These are phyloP conservation scores for Thymus quinquecostatus DNA, from an alignment of 257 asterid genomes.

Conservation along the genomic window DNA sequence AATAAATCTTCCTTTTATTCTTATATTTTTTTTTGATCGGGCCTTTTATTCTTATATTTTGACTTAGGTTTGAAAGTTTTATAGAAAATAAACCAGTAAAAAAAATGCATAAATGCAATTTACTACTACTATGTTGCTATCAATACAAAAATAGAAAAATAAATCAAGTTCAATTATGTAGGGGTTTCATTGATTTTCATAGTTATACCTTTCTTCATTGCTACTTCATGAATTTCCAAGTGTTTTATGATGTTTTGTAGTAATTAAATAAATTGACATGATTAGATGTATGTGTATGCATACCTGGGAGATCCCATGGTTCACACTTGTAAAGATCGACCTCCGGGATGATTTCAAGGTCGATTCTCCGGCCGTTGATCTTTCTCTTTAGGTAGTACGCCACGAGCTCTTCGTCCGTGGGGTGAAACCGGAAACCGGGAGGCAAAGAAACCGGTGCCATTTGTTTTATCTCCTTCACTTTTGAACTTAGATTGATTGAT, in stretches of 20 bases:
- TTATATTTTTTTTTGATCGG: too few relatives aligned
- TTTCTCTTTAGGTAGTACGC: slow-evolving; percentile 90
- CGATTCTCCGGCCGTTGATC: slow-evolving; percentile 86
- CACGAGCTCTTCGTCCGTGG: slow-evolving; percentile 97
- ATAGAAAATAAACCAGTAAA: neutral
- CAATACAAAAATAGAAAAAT: neutral
- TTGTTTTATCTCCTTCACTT: slow-evolving; percentile 3
- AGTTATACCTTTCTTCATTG: slow-evolving; percentile 61
- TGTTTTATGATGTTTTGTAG: neutral
- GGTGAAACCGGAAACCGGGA: slow-evolving; percentile 97
- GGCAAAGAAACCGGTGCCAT: slow-evolving; percentile 98
- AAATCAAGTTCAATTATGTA: slow-evolving; percentile 6
- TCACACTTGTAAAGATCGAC: slow-evolving; percentile 99
- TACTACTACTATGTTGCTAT: neutral
- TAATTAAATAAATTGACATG: neutral
- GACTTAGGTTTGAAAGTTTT: slow-evolving; percentile 10
- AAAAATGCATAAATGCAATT: too few relatives aligned
- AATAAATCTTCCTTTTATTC: neutral
- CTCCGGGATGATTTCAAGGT: slow-evolving; percentile 94
- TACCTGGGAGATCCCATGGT: slow-evolving; percentile 99
- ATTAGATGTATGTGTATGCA: too few relatives aligned
- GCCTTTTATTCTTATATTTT: slow-evolving; percentile 2
- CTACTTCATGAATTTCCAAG: slow-evolving; percentile 37
- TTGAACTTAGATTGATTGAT: slow-evolving; percentile 10
- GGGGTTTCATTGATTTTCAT: neutral